Evolutionary conservation across 495 filamentous ascomycete species (phyloP), one percentile per base, ranked within the genome.

Genomic region (Penicillium psychrofluorescens): DNA sequence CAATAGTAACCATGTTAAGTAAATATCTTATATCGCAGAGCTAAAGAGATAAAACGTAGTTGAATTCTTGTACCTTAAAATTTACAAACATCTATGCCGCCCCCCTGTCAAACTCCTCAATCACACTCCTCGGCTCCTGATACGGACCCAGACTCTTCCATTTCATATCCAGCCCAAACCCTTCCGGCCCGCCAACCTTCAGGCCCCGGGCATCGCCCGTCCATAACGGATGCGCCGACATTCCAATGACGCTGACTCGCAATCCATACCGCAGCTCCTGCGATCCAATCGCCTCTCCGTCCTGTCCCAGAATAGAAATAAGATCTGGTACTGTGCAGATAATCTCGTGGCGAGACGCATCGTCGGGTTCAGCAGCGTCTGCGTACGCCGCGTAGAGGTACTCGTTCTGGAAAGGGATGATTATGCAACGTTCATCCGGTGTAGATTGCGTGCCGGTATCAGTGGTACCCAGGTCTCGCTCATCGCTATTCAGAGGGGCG

Each of bases 351-450:
- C 49, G 43, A 13, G 48, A 54, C 14, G 41, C 30, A 29, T 54
- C 48, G 11, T 48, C 45, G 4, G 55, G 46, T 2, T 40, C 29
- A 1, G 30, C 29, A 11, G 11, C 11, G 16, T 43, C 46, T 1
- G 43, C 53, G 36, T 66, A 57, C 8, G 60, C 68, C 6, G 76
- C 78, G 7, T 73, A 67, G 16, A 84, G 75, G 45, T 77, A 81
- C 47, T 84, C 80, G 50, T 81, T 82, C 59, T 81, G 78, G 57
- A 83, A 83, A 0, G 79, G 79, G 32, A 83, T 75, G 38, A 76
- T 75, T 38, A 81, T 53, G 44, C 39, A 49, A 14, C 43, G 36
- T 15, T 47, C 42, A 32, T 44, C 42, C 13, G 43, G 4, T 22
- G 22, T 3, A 0, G 22, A 22, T 22, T 22, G 22, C 22, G 22